A percentile compares a stretch with the other conserved stretches of the same genome.
Conservation (phyloP, 345 rosid genomes). For the Angophora floribunda region DNA sequence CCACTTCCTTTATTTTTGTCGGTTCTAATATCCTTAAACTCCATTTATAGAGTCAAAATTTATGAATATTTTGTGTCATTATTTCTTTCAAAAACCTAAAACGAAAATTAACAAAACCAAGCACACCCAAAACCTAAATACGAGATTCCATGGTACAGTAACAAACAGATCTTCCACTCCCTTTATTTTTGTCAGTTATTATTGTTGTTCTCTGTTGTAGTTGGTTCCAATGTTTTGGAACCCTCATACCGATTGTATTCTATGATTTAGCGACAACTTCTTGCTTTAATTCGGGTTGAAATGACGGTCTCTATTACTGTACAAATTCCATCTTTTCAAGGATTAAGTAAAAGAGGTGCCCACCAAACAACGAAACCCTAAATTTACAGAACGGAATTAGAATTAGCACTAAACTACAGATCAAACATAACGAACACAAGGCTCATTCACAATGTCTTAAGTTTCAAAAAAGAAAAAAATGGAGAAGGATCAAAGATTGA, state of each 20-base stretch:
- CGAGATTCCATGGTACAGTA: background rate
- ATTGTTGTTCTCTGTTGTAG: rapidly evolving
- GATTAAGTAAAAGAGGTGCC: background rate
- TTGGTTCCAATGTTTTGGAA: background rate
- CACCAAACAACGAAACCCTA: background rate
- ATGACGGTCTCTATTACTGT: background rate
- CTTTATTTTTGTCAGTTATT: background rate
- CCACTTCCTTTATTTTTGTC: rapidly evolving
- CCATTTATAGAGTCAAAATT: background rate
- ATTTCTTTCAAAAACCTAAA: background rate
- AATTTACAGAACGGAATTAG: background rate
- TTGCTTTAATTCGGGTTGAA: background rate
- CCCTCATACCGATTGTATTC: background rate
- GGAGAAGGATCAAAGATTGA: background rate
- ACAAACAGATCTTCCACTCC: background rate
- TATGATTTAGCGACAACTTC: background rate
- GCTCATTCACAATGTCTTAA: background rate
- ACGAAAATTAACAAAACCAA: rapidly evolving
- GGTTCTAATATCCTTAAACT: background rate
- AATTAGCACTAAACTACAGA: background rate
- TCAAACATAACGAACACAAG: background rate
- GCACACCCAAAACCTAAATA: background rate
- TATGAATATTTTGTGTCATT: no score
- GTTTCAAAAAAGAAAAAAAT: background rate
- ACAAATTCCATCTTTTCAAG: background rate